Evolutionary conservation across 495 filamentous ascomycete genomes (phyloP), one percentile per base, ranked within the genome.

Genomic region (Neurospora sp.): DNA sequence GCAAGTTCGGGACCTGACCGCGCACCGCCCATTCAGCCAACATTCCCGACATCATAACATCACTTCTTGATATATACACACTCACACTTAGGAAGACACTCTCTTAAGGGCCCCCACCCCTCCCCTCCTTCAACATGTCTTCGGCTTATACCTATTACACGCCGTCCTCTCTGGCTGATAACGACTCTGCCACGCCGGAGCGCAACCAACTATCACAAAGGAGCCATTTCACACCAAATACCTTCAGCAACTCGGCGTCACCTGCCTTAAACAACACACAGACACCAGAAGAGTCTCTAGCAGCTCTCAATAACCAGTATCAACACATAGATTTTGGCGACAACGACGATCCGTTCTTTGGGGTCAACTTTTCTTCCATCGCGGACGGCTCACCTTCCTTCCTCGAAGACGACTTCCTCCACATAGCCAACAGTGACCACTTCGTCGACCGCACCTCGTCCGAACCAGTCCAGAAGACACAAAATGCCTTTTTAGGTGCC

Each of bases 271-370:
- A 79, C 48, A 77, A 78, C 70, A 78, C 79, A 59, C 78, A 84
- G 37, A 85, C 84, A 22, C 84, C 83, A 48, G 83, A 81, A 73
- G 84, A 84, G 38, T 81, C 81, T 20, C 72, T 78, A 68, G 82
- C 80, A 9, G 79, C 80, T 10, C 74, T 82, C 69, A 84, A 82
- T 69, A 68, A 81, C 70, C 81, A 82, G 72, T 79, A 81, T 35
- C 53, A 35, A 16, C 22, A 61, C 8, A 83, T 82, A 74, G 80
- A 83, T 40, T 78, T 81, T 73, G 82, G 79, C 75, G 81, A 82
- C 71, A 74, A 72, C 71, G 83, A 82, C 44, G 85, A 87, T 73
- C 80, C 79, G 9, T 83, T 83, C 73, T 78, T 82, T 45, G 79
- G 81, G 42, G 75, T 82, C 61, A 78, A 82, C 78, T 84, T 84